Percentiles rank a stretch among this genome's conserved stretches.
phyloP scores from a whole-genome alignment of 768 basidiomycete species.

The Tubosaeta sp. region DNA sequence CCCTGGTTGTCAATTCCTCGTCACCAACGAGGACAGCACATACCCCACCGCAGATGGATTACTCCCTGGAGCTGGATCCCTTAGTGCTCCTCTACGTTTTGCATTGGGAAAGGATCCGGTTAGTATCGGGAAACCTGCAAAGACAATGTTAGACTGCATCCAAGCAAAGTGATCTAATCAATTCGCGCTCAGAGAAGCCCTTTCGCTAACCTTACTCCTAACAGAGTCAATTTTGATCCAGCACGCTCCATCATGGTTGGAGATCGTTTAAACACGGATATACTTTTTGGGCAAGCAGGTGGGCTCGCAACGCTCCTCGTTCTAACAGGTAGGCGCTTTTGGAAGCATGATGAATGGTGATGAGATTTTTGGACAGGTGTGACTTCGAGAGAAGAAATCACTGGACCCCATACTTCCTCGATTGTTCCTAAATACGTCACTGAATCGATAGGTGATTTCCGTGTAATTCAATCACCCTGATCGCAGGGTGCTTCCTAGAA shows the following conservation, averaged over 20 bases:
- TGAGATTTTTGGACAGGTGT: slow-evolving; percentile 51
- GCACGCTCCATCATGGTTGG: slow-evolving; percentile 90
- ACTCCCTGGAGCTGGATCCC: slow-evolving; percentile 81
- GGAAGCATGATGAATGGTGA: neutral
- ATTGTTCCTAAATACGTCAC: slow-evolving; percentile 83
- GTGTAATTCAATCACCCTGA: slow-evolving; percentile 29
- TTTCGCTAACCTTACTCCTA: slow-evolving; percentile 8
- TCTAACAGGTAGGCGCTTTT: slow-evolving; percentile 63
- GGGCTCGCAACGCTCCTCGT: slow-evolving; percentile 87
- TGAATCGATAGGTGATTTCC: slow-evolving; percentile 77
- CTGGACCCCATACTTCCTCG: slow-evolving; percentile 62
- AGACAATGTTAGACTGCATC: slow-evolving; percentile 91
- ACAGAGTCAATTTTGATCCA: slow-evolving; percentile 83
- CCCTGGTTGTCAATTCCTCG: slow-evolving; percentile 77
- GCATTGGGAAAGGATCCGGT: slow-evolving; percentile 69
- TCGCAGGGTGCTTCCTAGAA: slow-evolving; percentile 9
- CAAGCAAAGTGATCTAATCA: slow-evolving; percentile 54
- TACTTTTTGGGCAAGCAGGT: slow-evolving; percentile 85
- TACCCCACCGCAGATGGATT: slow-evolving; percentile 72
- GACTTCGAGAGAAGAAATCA: slow-evolving; percentile 67
- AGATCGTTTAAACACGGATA: slow-evolving; percentile 94
- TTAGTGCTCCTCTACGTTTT: slow-evolving; percentile 78
- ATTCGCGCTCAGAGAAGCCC: neutral
- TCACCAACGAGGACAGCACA: slow-evolving; percentile 91
- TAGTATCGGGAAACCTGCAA: slow-evolving; percentile 87